phyloP scores from a whole-genome alignment of 345 rosid species.

The Dimocarpus longan region DNA sequence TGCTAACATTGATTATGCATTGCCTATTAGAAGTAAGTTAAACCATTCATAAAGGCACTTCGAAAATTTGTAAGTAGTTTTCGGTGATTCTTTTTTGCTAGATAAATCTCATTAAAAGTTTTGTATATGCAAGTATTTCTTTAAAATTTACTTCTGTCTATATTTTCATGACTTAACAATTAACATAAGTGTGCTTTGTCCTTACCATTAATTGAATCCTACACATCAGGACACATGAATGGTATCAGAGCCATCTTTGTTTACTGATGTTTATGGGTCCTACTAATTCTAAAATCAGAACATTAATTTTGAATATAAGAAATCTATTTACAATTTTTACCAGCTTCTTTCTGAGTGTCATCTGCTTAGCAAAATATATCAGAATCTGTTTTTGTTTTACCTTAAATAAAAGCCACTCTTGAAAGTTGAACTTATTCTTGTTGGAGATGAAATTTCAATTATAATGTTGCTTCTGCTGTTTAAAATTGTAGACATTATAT shows the following conservation, averaged over 20 bases:
- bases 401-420: background rate
- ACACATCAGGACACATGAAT: background rate
- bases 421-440: background rate
- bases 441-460: background rate
- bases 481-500: background rate
- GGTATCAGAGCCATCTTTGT: background rate
- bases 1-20: background rate
- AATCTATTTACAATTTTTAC: background rate
- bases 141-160: no score
- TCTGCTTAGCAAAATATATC: background rate
- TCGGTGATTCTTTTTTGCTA: no score
- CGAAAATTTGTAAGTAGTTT: no score
- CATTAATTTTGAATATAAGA: no score
- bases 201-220: background rate
- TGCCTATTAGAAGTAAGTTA: background rate
- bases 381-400: background rate
- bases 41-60: background rate
- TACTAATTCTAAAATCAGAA: background rate
- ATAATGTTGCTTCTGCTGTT: conserved; percentile 3
- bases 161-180: background rate
- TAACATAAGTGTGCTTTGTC: background rate
- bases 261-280: background rate
- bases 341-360: background rate
- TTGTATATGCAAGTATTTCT: background rate
- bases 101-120: background rate